Conservation (phyloP, 495 filamentous ascomycete genomes). For the Talaromyces ruber region DNA sequence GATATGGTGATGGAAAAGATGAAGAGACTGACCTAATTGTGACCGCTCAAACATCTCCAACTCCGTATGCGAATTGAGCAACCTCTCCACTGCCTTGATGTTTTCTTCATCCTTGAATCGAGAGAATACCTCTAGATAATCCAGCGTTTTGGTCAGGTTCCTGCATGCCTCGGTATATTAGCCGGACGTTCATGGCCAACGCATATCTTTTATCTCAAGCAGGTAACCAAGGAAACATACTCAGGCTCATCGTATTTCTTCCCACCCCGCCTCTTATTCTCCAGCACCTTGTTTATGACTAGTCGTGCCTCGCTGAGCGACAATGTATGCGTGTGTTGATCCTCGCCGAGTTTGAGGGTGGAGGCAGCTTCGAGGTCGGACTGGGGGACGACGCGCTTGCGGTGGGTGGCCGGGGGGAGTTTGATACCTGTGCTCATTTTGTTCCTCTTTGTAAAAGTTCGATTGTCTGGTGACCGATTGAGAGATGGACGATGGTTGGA, state of each 20-base stretch:
- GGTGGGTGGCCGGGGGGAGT: slow-evolving; percentile 51
- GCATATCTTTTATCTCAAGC: background rate
- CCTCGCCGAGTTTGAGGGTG: slow-evolving; percentile 81
- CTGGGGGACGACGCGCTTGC: slow-evolving; percentile 60
- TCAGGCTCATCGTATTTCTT: slow-evolving; percentile 44
- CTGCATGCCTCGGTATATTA: slow-evolving; percentile 15
- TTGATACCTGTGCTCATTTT: slow-evolving; percentile 9
- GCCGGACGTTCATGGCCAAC: background rate
- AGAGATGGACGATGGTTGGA: background rate
- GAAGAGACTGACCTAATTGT: slow-evolving; percentile 65
- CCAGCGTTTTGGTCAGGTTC: slow-evolving; percentile 70
- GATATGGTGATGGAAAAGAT: background rate
- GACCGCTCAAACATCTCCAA: slow-evolving; percentile 86
- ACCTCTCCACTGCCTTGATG: slow-evolving; percentile 80
- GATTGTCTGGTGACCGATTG: background rate
- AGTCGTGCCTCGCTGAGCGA: slow-evolving; percentile 86
- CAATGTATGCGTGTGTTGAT: slow-evolving; percentile 77
- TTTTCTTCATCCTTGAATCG: slow-evolving; percentile 93
- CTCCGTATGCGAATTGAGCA: slow-evolving; percentile 67
- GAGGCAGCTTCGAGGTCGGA: slow-evolving; percentile 84
- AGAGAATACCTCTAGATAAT: slow-evolving; percentile 88
- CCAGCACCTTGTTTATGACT: slow-evolving; percentile 78
- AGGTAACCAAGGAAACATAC: slow-evolving; percentile 14
- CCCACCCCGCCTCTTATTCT: slow-evolving; percentile 43
- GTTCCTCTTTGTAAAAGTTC: background rate